Conservation (phyloP, 139 green algal species). For the Deuterostichococcus epilithicus region DNA sequence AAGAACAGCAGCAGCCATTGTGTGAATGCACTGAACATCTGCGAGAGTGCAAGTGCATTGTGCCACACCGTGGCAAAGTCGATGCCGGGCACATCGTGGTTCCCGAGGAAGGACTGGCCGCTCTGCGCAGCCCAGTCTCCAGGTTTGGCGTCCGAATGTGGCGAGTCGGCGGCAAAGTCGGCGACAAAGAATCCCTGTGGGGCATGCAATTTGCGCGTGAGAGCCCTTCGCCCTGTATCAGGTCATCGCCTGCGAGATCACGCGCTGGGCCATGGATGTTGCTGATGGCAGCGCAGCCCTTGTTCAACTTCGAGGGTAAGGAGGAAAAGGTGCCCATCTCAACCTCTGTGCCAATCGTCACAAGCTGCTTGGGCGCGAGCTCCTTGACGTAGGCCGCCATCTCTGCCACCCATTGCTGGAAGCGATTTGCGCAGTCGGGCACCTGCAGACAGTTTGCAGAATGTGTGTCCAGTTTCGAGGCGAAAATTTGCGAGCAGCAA, state of each 20-base stretch:
- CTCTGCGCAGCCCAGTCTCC: conserved; percentile 31
- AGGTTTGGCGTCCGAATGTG: conserved; percentile 16
- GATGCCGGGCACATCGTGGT: conserved; percentile 40
- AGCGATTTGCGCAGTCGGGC: conserved; percentile 8
- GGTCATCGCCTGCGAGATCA: no score
- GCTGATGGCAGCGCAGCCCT: no score
- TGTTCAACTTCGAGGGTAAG: no score
- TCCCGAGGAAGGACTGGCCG: conserved; percentile 48
- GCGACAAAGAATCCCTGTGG: conserved; percentile 57
- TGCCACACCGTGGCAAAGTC: conserved; percentile 45
- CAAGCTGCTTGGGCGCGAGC: conserved; percentile 50
- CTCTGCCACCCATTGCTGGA: conserved; percentile 36
- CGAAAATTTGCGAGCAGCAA: no score
- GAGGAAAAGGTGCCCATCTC: not conserved
- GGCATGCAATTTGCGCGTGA: no score
- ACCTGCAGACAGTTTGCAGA: conserved; percentile 8
- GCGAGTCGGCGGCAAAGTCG: not conserved
- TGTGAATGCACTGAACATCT: no score
- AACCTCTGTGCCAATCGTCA: conserved; percentile 43
- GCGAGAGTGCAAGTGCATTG: not conserved
- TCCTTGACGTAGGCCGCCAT: conserved; percentile 37
- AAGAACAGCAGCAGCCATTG: no score
- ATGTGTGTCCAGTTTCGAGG: not conserved
- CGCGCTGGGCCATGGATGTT: no score
- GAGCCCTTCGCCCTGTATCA: no score